Base-by-base conservation (phyloP, 768 basidiomycete genomes). In the Multifurca ochricompacta region DNA sequence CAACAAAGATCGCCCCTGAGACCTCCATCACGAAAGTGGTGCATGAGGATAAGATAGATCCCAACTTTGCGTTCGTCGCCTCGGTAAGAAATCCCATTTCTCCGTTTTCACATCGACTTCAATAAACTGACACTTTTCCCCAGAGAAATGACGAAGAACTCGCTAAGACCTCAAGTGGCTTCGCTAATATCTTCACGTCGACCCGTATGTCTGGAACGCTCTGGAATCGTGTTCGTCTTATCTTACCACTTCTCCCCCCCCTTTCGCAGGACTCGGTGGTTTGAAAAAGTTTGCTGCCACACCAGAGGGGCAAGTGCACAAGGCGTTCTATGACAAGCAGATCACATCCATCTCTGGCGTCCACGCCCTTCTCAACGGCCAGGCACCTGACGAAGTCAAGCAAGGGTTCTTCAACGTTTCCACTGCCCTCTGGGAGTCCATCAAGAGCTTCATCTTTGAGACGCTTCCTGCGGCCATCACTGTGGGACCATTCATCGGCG, bases 81-180 rank as follows among this genome's bases (percentile, higher is more conserved):
- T 64, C 69, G 31, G 75, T 76, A 61, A 59, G 71, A 58, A 1
- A n/a, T 19, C 39, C 27, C 23, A 14, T 31, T 14, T 6, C 45
- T 18, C n/a, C n/a, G 3, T 39, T 18, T 36, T 53, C 13, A 42
- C 48, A 23, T 28, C 28, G 9, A 13, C n/a, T 52, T 25, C 36
- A 16, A 13, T 27, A 37, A n/a, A 28, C n/a, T 4, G 14, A 11
- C 36, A 14, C 1, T 8, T 2, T 27, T 39, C 10, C 40, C 5
- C 59, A 79, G 74, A 69, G 77, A 52, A 71, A 74, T 51, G 72
- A 75, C 16, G 70, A 73, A 25, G 77, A 81, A 62, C 62, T 78
- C 25, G 58, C 67, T n/a, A 69, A 68, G 19, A 71, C 73, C 48
- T 59, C 64, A 4, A 39, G 51, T 4, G 66, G 68, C 14, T 65